These are phyloP conservation scores for Lipomyces yarrowii DNA, from an alignment of 1,139 yeast species.

Conservation along the genomic window DNA sequence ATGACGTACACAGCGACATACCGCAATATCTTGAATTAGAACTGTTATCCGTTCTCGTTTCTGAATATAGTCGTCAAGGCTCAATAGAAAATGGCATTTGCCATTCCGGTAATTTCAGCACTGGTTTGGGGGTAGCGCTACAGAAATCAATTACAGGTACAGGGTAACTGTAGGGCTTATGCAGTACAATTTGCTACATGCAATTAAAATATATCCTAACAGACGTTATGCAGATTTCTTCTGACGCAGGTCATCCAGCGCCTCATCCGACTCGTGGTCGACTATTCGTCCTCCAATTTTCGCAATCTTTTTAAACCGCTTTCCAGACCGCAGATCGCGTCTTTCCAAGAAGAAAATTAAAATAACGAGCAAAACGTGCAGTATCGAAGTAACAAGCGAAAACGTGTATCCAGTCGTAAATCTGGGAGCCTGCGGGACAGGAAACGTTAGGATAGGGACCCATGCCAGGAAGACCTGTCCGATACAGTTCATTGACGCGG, in stretches of 20 bases:
- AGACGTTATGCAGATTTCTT: not conserved
- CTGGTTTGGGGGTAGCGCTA: too few species aligned
- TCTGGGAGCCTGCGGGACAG: conserved; percentile 16
- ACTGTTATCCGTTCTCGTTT: too few species aligned
- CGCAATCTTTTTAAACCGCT: not conserved
- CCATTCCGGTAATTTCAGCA: too few species aligned
- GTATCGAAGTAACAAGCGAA: conserved; percentile 8
- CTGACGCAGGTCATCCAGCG: not conserved
- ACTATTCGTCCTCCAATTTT: not conserved
- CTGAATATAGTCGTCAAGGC: too few species aligned
- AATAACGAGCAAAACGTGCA: conserved; percentile 14
- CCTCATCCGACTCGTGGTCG: not conserved
- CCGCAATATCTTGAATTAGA: too few species aligned
- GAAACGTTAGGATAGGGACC: conserved; percentile 29
- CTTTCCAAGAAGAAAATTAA: conserved; percentile 15
- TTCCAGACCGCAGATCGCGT: conserved; percentile 16
- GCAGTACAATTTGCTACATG: too few species aligned
- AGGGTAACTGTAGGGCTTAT: too few species aligned
- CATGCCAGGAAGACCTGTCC: conserved; percentile 29
- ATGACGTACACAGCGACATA: too few species aligned
- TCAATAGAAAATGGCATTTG: too few species aligned
- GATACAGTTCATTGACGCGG: conserved; percentile 47
- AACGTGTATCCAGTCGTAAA: conserved; percentile 21
- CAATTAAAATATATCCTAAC: too few species aligned
- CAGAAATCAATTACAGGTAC: too few species aligned